Base-by-base conservation (phyloP, 2,329 filamentous ascomycete species). In the Sporothrix protearum region DNA sequence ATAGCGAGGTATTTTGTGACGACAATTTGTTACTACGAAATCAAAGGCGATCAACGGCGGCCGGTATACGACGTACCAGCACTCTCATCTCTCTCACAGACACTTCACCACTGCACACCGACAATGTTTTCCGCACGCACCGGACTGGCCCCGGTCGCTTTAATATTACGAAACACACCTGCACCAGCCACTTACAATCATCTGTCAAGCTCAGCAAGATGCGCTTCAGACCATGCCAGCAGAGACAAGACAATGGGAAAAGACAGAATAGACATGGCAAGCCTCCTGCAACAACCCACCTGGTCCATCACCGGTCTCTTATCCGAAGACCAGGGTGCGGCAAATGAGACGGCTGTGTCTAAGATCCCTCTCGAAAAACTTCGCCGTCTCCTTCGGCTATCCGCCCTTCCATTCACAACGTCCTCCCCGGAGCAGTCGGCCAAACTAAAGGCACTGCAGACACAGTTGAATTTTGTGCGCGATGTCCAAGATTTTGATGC, bases 391-490 rank as follows among this genome's bases (percentile, higher is more conserved):
- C 89, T 97, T 47, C 92, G 92, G 22, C 89, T 98, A 51, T 97
- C 94, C 3, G 94, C 95, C 16, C 89, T 99, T 0, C 94, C 95
- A 0, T 85, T 86, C 0, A 94, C 95, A 0, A 81, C 84, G 22
- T 84, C 84, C 1, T 75, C 82, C 1, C 84, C 84, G 68, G 90
- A 94, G 76, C 91, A 97, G 79, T 77, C 83, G 0, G 81, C 84
- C 33, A 93, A 97, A 88, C 85, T 97, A 3, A 78, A 86, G 28
- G 94, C 91, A 0, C 85, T 99, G 1, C 86, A 90, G 69, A 89
- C 91, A 42, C 96, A 99, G 78, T 87, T 99, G 0, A 91, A 92
- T 77, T 99, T 99, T 78, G 94, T 98, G n/a, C 89, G 88, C 73
- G 88, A 93, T 74, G 89, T 98, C 25, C 94, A 97, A 78, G 83